phyloP scores from a whole-genome alignment of 139 green algal genomes.

The Auxenochlorella protothecoides region DNA sequence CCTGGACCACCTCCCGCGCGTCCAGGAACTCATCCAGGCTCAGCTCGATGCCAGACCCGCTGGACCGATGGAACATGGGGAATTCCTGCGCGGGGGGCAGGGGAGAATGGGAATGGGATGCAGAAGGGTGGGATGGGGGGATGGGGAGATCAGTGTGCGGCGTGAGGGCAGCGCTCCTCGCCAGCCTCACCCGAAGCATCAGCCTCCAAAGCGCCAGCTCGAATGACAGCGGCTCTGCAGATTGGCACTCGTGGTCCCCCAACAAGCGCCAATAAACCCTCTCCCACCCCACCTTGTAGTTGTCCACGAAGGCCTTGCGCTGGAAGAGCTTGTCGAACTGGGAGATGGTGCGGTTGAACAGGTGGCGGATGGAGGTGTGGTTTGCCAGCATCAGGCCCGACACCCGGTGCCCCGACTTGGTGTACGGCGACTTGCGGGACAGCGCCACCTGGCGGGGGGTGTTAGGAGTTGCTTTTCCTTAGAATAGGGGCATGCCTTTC shows the following conservation, averaged over 20 bases:
- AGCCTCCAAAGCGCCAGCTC: neutral
- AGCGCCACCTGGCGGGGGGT: conserved; percentile 72
- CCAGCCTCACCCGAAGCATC: neutral
- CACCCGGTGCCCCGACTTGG: conserved; percentile 76
- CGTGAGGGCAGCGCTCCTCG: neutral
- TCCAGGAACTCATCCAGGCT: conserved; percentile 86
- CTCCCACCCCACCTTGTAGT: conserved; percentile 44
- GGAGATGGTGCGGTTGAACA: conserved; percentile 73
- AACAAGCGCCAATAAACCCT: neutral
- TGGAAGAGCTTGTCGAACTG: conserved; percentile 95
- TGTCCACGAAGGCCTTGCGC: conserved; percentile 69
- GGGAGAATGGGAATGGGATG: neutral
- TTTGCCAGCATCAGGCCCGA: conserved; percentile 97
- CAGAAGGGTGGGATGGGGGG: neutral
- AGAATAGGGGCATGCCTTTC: too few species aligned
- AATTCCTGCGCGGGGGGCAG: conserved; percentile 22
- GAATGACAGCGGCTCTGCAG: neutral
- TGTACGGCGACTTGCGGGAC: conserved; percentile 85
- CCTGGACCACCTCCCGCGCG: conserved; percentile 67
- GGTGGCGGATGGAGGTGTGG: conserved; percentile 92
- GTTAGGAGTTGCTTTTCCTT: too few species aligned
- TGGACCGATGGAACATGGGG: conserved; percentile 28
- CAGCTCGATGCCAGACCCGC: conserved; percentile 14
- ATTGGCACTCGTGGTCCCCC: too few species aligned
- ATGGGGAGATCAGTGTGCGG: neutral